phyloP scores from a whole-genome alignment of 257 asterid species.

The Haberlea rhodopensis region DNA sequence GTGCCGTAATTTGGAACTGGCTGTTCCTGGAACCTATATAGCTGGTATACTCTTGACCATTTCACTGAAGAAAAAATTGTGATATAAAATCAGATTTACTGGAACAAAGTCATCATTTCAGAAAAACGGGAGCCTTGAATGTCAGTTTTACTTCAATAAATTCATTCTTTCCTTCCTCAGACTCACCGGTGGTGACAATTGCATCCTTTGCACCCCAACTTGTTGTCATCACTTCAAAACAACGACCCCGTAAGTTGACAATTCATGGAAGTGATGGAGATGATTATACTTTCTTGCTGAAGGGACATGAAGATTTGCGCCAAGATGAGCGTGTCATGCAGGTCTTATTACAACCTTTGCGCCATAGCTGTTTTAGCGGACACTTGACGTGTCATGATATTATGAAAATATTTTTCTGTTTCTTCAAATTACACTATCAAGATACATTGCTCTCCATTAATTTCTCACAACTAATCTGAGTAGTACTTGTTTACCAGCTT shows the following conservation, averaged over 20 bases:
- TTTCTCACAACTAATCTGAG: constrained; percentile 25
- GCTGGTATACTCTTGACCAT: constrained; percentile 53
- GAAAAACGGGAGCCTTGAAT: neutral
- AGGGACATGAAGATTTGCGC: constrained; percentile 98
- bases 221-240: constrained; percentile 95
- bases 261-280: constrained; percentile 96
- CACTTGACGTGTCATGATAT: constrained; percentile 1
- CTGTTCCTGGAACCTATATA: constrained; percentile 97
- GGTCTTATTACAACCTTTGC: constrained; percentile 38
- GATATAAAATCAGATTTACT: neutral
- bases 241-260: constrained; percentile 96
- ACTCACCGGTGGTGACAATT: constrained; percentile 87
- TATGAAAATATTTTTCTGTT: constrained; percentile 19
- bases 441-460: neutral
- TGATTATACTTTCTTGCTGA: constrained; percentile 89
- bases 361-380: neutral
- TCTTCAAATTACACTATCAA: constrained; percentile 6
- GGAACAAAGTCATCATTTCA: neutral
- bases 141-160: constrained; percentile 11
- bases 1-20: constrained; percentile 86
- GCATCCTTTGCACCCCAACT: constrained; percentile 94
- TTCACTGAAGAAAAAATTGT: constrained; percentile 6
- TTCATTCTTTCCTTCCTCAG: constrained; percentile 39
- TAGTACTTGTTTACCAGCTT: constrained; percentile 51
- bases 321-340: constrained; percentile 99